These are phyloP conservation scores for Trichomonascus vanleenenianus DNA, from an alignment of 805 yeast genomes.

Conservation along the genomic window DNA sequence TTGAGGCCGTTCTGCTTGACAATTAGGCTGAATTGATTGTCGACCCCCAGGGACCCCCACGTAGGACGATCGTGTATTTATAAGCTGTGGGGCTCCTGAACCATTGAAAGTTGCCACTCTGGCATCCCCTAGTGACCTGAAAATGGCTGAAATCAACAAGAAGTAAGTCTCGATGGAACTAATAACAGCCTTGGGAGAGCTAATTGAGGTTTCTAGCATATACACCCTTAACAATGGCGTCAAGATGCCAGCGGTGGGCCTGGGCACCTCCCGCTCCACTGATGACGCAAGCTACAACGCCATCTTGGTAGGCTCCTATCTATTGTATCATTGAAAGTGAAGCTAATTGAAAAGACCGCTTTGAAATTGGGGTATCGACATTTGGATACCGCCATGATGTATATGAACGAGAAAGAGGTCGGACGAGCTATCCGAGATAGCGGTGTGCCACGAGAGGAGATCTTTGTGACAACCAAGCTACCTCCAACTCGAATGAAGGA, in stretches of 20 bases:
- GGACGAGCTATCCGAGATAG: slow-evolving; percentile 43
- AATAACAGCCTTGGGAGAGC: too few species aligned
- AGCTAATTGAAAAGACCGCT: slow-evolving; percentile 36
- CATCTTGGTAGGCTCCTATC: slow-evolving; percentile 25
- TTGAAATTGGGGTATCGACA: slow-evolving; percentile 59
- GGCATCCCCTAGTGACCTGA: too few species aligned
- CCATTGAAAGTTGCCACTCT: too few species aligned
- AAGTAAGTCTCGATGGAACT: not conserved
- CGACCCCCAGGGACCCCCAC: not conserved
- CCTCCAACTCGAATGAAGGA: slow-evolving; percentile 36
- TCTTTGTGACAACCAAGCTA: slow-evolving; percentile 59
- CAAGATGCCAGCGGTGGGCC: slow-evolving; percentile 57
- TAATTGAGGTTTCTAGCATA: not conserved
- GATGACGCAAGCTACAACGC: slow-evolving; percentile 41
- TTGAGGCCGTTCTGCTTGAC: slow-evolving; percentile 4
- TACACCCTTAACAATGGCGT: slow-evolving; percentile 51
- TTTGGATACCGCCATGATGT: slow-evolving; percentile 68
- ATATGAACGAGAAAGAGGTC: slow-evolving; percentile 59
- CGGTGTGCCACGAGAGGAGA: slow-evolving; percentile 39
- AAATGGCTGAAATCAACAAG: too few species aligned
- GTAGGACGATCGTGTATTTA: too few species aligned
- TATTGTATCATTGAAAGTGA: too few species aligned
- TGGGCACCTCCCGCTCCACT: slow-evolving; percentile 59
- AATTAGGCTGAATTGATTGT: slow-evolving; percentile 2
- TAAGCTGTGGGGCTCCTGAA: too few species aligned